phyloP scores from a whole-genome alignment of 169 alveolate genomes.

The Cystoisospora suis region DNA sequence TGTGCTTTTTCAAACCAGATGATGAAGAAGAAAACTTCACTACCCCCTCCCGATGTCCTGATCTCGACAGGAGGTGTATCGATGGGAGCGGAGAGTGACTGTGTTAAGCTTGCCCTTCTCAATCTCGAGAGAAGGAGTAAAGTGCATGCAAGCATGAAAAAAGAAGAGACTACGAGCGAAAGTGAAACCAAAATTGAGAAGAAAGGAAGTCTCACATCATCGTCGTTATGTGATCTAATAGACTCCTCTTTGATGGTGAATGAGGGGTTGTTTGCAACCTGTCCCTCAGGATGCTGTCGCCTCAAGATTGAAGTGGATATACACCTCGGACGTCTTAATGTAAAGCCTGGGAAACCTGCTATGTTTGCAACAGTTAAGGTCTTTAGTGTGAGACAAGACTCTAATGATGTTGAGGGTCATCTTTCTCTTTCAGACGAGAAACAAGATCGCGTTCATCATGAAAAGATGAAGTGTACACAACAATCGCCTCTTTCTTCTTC shows the following conservation, averaged over 20 bases:
- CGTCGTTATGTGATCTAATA: too few relatives aligned
- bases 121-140: not conserved
- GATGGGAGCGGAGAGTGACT: slow-evolving; percentile 30
- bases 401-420: not conserved
- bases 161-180: not conserved
- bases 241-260: too few relatives aligned
- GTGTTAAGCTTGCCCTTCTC: slow-evolving; percentile 29
- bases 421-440: not conserved
- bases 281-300: not conserved
- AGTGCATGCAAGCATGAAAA: too few relatives aligned
- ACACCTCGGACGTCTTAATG: slow-evolving; percentile 11
- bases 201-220: too few relatives aligned
- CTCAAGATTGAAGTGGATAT: not conserved
- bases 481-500: too few relatives aligned
- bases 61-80: slow-evolving; percentile 22
- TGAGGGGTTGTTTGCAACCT: not conserved
- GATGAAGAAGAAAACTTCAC: too few relatives aligned
- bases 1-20: too few relatives aligned
- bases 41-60: slow-evolving; percentile 13
- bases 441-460: too few relatives aligned
- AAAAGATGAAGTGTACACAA: too few relatives aligned
- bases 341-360: slow-evolving; percentile 25
- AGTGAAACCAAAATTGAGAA: not conserved
- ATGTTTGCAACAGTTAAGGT: not conserved
- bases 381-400: not conserved